A percentile compares a stretch with the other conserved stretches of the same genome.
phyloP scores from a whole-genome alignment of 164 flowering plant genomes.

The Chimonanthus praecox region DNA sequence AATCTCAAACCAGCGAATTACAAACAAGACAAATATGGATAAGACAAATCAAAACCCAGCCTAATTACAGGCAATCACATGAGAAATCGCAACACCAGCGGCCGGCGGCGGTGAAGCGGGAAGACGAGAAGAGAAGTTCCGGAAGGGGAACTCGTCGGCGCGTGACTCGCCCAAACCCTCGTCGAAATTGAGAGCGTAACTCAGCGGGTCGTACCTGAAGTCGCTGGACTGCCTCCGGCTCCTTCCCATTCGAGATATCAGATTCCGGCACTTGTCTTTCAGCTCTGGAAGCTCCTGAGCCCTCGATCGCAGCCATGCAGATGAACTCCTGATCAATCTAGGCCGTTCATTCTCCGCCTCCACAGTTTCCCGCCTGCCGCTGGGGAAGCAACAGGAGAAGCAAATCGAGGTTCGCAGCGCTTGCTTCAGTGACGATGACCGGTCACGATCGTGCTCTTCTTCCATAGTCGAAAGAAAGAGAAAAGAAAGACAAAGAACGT shows the following conservation, averaged over 20 bases:
- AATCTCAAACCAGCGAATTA: too few species aligned
- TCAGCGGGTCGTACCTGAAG: constrained; percentile 52
- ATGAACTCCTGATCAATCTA: constrained; percentile 17
- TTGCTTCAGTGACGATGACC: constrained; percentile 4
- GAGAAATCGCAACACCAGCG: background rate
- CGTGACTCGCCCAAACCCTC: constrained; percentile 20
- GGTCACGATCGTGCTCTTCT: background rate
- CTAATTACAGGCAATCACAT: background rate
- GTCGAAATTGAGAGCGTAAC: constrained; percentile 54
- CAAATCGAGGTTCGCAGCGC: constrained; percentile 16
- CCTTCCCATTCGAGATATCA: constrained; percentile 25
- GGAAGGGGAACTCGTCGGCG: constrained; percentile 16
- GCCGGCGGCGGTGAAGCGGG: constrained; percentile 21
- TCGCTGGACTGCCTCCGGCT: constrained; percentile 29
- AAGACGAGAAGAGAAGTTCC: constrained; percentile 31
- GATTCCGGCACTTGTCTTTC: constrained; percentile 22
- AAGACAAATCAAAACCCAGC: too few species aligned
- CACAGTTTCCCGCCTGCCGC: background rate
- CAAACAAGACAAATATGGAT: too few species aligned
- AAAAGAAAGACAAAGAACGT: too few species aligned
- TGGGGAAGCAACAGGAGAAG: constrained; percentile 28
- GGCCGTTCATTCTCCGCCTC: constrained; percentile 7
- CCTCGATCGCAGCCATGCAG: constrained; percentile 27
- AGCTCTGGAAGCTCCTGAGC: constrained; percentile 32
- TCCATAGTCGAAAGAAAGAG: background rate